Percentiles rank a stretch among this genome's conserved stretches.
Evolutionary conservation across 371 early-diverging fungal species (phyloP).

Genomic region (Saksenaea oblongispora): DNA sequence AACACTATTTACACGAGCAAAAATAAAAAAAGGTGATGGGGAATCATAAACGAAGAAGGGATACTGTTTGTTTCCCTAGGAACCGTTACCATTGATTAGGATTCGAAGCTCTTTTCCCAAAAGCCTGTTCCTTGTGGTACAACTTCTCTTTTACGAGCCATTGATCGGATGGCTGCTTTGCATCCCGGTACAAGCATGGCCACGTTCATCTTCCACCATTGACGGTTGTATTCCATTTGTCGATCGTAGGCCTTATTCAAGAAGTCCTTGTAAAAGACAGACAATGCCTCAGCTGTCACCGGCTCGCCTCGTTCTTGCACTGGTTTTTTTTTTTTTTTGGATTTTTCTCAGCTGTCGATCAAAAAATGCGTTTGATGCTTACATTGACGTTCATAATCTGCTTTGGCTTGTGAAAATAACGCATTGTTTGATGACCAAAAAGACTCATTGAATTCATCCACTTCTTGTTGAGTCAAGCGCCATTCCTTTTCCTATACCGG

Average conservation of each 20-base stretch:
- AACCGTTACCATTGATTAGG: conserved; percentile 13
- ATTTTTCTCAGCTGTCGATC: too few species aligned
- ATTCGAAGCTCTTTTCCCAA: conserved; percentile 57
- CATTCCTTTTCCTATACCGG: conserved; percentile 47
- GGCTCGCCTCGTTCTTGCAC: conserved; percentile 39
- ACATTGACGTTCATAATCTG: conserved; percentile 68
- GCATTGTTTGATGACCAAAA: conserved; percentile 81
- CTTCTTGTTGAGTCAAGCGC: conserved; percentile 57
- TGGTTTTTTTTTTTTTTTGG: conserved; percentile 16
- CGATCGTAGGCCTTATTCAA: conserved; percentile 68
- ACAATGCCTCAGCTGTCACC: conserved; percentile 73
- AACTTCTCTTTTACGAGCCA: conserved; percentile 12
- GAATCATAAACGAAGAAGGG: neutral
- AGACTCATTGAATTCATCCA: conserved; percentile 63
- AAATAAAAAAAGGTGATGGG: too few species aligned
- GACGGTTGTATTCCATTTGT: conserved; percentile 76
- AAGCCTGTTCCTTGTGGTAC: conserved; percentile 30
- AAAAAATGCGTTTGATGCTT: conserved; percentile 12
- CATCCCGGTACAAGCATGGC: conserved; percentile 70
- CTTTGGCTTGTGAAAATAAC: conserved; percentile 66
- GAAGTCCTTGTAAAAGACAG: conserved; percentile 78
- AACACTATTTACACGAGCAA: too few species aligned
- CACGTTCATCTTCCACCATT: conserved; percentile 75
- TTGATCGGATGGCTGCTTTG: conserved; percentile 54
- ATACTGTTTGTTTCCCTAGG: neutral